Evolutionary conservation across 2,329 filamentous ascomycete genomes (phyloP), one percentile per base, ranked within the genome.

Genomic region (Fusarium sp.): DNA sequence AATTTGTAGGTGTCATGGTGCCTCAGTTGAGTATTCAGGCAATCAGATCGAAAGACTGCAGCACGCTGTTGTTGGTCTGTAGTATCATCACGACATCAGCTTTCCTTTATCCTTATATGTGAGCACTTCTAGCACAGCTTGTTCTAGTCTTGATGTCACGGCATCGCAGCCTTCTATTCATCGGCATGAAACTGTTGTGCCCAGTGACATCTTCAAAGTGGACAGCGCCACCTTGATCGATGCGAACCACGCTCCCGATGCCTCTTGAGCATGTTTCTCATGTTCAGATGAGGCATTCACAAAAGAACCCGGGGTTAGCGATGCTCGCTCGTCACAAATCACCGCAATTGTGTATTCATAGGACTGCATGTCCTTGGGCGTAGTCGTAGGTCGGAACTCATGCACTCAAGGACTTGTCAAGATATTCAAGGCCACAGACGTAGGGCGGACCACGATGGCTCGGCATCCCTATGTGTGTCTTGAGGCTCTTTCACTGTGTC

Each of bases 281-380:
- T 77, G 74, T 75, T 77, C 71, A 70, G 66, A 69, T 51, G 53
- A 63, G 67, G 41, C 38, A 59, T 32, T 58, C 38, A 28, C 54
- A 50, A 38, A 48, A 10, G 13, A 26, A 26, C n/a, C 50, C n/a
- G 32, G 32, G 18, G 13, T 53, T 30, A 10, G 54, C 32, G 32
- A 36, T 69, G 50, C 63, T 57, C 64, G n/a, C 48, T 70, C 38
- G 51, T 61, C 61, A 58, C 26, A 53, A 73, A 56, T 63, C 59
- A 68, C 53, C 73, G 57, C 58, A 47, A 69, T 53, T 55, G 47
- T 76, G 63, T 73, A 69, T 67, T 62, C 26, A 50, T 45, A 28
- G 35, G 35, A n/a, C 30, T 53, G 26, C 47, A 53, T 45, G 32
- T 36, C 58, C 39, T 63, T 41, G 28, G 41, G 24, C 18, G 42